Base-by-base conservation (phyloP, 73 alveolate species). In the Blepharisma stoltei region DNA sequence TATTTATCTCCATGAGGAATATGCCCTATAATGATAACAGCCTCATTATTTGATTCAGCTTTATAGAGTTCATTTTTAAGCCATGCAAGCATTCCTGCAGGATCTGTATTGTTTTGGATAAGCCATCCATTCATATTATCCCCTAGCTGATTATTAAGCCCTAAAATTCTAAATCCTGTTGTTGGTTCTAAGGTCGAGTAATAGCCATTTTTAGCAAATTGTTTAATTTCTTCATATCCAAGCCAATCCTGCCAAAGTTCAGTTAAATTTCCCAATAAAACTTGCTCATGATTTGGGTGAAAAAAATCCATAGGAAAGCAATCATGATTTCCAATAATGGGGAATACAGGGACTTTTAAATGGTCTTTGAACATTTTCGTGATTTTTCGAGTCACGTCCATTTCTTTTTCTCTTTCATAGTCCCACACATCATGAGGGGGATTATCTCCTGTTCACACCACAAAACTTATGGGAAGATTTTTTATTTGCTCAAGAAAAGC, bases 11-110 rank as follows among this genome's bases (percentile, higher is more conserved):
- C 73, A 60, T n/a, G 73, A 2, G 73, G 73, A 4, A 60, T 25
- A 60, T 60, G 73, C 45, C 73, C 73, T 1, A 60, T 60, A 60
- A 60, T 60, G 0, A 14, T 14, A 60, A 60, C 73, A 60, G 14
- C 2, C 5, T 60, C 46, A 14, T 18, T 18, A 60, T 60, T 60
- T 9, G 2, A n/a, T 25, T 60, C 73, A 14, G 73, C 73, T 2
- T 60, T 25, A 14, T n/a, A 25, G 23, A 60, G 73, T 47, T 60
- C 73, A 14, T n/a, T 20, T 60, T 38, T 14, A 20, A 60, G 46
- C 14, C 14, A 60, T 38, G 2, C 1, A 60, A 60, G 73, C 14
- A 14, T 60, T 14, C 23, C 46, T 25, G 46, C 73, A 20, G 73
- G 73, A 25, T 60, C 73, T 18, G 73, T 60, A 60, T 8, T 38